A percentile compares a stretch with the other conserved stretches of the same genome.
phyloP scores from a whole-genome alignment of 2,329 filamentous ascomycete species.

The Ustulina deusta region DNA sequence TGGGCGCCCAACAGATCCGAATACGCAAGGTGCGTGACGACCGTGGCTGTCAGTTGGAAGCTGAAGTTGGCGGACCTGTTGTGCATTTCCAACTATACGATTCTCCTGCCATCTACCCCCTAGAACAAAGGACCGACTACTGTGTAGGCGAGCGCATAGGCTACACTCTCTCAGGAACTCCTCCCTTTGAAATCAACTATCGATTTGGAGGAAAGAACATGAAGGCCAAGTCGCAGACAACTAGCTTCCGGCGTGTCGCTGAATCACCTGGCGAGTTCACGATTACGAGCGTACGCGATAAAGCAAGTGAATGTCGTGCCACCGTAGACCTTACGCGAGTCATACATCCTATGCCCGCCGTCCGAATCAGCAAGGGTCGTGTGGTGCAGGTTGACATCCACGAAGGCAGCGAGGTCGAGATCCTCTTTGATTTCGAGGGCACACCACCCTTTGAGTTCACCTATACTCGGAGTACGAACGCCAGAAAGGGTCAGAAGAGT shows the following conservation, averaged over 20 bases:
- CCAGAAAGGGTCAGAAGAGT: conserved; percentile 80
- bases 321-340: conserved; percentile 80
- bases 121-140: conserved; percentile 87
- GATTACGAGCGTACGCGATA: conserved; percentile 88
- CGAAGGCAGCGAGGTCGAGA: conserved; percentile 93
- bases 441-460: conserved; percentile 98
- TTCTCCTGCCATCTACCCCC: conserved; percentile 87
- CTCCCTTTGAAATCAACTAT: conserved; percentile 94
- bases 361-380: conserved; percentile 86
- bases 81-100: conserved; percentile 95
- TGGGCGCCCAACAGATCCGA: conserved; percentile 89
- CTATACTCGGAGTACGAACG: conserved; percentile 91
- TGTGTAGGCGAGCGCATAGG: conserved; percentile 96
- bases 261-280: conserved; percentile 90
- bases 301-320: conserved; percentile 87
- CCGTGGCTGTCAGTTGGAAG: conserved; percentile 84
- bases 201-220: conserved; percentile 82
- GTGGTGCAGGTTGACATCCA: conserved; percentile 91
- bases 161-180: conserved; percentile 89
- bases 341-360: conserved; percentile 93
- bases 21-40: conserved; percentile 91
- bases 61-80: conserved; percentile 76
- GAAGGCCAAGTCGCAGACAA: conserved; percentile 82
- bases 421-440: conserved; percentile 94
- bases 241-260: conserved; percentile 91